Evolutionary conservation across 805 yeast genomes (phyloP).

Genomic region (Millerago galiae): DNA sequence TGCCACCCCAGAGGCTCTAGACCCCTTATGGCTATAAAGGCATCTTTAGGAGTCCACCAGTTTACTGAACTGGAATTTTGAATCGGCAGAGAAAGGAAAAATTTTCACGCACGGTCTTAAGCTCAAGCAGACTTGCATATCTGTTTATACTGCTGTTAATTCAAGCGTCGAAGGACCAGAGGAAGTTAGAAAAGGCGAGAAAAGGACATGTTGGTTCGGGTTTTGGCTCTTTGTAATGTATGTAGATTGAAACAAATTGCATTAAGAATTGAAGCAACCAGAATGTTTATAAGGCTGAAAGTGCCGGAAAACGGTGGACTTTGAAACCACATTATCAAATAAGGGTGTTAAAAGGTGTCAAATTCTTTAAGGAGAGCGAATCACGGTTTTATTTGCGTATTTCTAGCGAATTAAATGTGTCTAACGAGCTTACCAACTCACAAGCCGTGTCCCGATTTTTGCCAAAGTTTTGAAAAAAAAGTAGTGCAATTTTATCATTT

Average conservation of each 20-base stretch:
- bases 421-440: not conserved
- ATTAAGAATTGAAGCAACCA: not conserved
- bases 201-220: not conserved
- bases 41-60: not conserved
- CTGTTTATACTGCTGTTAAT: slow-evolving; percentile 2
- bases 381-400: no score
- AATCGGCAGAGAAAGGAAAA: no score
- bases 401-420: not conserved
- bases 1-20: no score
- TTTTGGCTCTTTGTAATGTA: not conserved
- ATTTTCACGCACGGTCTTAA: slow-evolving; percentile 1
- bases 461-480: not conserved
- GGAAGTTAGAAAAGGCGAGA: not conserved
- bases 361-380: no score
- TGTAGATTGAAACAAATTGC: not conserved
- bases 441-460: not conserved
- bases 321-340: not conserved
- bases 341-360: not conserved
- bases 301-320: not conserved
- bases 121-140: slow-evolving; percentile 3
- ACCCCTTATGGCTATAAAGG: not conserved
- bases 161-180: not conserved
- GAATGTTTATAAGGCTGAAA: not conserved
- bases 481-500: no score
- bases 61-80: not conserved